Conservation (phyloP, 163 green algal species). For the Coccomyxa subellipsoidea region DNA sequence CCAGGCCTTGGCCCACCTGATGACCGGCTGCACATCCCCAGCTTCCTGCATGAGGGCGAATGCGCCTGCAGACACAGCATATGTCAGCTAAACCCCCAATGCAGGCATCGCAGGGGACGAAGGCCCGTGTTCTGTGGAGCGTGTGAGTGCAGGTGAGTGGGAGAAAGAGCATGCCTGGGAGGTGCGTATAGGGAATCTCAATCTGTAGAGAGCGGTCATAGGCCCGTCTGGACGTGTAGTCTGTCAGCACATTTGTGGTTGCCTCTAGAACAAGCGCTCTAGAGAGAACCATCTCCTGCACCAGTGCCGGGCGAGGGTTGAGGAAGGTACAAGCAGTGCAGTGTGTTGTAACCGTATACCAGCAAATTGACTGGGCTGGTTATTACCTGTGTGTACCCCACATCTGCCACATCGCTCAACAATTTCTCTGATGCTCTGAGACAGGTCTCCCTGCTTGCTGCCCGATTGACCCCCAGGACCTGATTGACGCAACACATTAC, state of each 20-base stretch:
- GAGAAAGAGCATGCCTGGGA: not conserved
- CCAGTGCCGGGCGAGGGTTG: not conserved
- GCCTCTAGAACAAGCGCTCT: not conserved
- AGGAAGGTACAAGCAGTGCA: not conserved
- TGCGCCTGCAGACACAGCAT: not conserved
- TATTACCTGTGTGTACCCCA: slow-evolving; percentile 3
- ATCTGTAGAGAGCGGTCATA: slow-evolving; percentile 3
- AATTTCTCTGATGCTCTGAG: slow-evolving; percentile 10
- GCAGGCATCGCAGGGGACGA: not conserved
- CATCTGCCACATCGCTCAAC: not conserved
- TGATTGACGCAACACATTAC: not conserved
- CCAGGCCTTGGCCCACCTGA: slow-evolving; percentile 5
- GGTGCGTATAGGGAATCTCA: not conserved
- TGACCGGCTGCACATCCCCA: not conserved
- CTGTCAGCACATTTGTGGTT: not conserved
- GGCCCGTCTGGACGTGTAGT: not conserved
- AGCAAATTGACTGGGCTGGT: too few species aligned
- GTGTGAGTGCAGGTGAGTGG: not conserved
- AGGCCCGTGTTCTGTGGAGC: not conserved
- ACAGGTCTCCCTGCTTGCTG: slow-evolving; percentile 10
- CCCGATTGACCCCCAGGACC: slow-evolving; percentile 8
- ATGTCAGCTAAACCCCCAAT: too few species aligned
- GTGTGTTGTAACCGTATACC: too few species aligned
- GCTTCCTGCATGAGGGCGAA: slow-evolving; percentile 4
- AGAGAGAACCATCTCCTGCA: slow-evolving; percentile 1